Evolutionary conservation across 2,329 filamentous ascomycete genomes (phyloP).

Genomic region (Ceratocystis cubensis): DNA sequence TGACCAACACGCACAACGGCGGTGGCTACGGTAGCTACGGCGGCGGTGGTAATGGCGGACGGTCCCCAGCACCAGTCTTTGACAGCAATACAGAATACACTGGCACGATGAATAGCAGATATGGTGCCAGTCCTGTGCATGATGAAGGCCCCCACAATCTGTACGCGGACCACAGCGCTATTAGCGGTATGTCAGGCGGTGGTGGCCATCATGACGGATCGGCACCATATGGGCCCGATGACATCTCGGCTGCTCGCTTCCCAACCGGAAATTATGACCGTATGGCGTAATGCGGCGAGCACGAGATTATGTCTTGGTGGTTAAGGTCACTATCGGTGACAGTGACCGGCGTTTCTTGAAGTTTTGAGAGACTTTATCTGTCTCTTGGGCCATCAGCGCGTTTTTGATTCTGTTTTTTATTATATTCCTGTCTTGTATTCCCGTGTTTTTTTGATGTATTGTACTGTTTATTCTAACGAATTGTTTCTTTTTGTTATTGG

Average conservation of each 20-base stretch:
- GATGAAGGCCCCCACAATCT: conserved; percentile 7
- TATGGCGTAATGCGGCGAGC: conserved; percentile 5
- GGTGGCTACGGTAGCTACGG: conserved; percentile 18
- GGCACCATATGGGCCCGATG: conserved; percentile 19
- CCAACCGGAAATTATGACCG: conserved; percentile 47
- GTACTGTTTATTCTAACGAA: no score
- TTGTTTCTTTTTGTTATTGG: background rate
- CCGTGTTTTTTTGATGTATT: background rate
- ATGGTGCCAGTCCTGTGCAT: conserved; percentile 19
- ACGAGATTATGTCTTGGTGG: no score
- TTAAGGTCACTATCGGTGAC: no score
- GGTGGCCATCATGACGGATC: background rate
- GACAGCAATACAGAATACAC: conserved; percentile 40
- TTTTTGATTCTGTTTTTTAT: background rate
- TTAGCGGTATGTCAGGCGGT: no score
- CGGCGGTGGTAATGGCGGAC: background rate
- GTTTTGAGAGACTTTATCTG: no score
- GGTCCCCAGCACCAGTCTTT: conserved; percentile 28
- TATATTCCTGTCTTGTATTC: background rate
- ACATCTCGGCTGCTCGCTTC: conserved; percentile 29
- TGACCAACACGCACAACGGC: conserved; percentile 25
- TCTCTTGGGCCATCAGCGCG: background rate
- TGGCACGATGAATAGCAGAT: conserved; percentile 22
- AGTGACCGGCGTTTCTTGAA: no score
- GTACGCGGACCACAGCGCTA: conserved; percentile 6